Conservation (phyloP, 257 asterid species). For the Gynochthodes officinalis region DNA sequence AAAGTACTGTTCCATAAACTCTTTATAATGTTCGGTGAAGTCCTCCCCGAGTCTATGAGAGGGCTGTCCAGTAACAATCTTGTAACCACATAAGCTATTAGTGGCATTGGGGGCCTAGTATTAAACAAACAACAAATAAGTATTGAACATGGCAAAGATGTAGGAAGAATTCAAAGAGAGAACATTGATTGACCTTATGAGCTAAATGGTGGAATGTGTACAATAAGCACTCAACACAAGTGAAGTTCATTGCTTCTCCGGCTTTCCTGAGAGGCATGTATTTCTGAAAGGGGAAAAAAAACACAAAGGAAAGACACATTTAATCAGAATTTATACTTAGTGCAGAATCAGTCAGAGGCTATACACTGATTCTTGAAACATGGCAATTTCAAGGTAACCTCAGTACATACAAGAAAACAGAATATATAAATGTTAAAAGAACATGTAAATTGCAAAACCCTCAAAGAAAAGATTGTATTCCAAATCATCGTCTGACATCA, state of each 20-base stretch:
- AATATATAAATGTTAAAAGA: neutral
- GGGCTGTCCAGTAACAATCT: constrained; percentile 96
- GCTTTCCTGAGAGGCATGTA: constrained; percentile 77
- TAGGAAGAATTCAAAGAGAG: neutral
- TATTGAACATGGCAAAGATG: neutral
- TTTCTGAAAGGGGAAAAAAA: constrained; percentile 50
- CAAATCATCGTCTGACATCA: too few species aligned
- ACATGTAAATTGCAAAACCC: too few species aligned
- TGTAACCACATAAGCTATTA: constrained; percentile 88
- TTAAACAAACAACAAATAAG: constrained; percentile 25
- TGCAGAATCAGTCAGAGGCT: neutral
- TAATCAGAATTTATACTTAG: neutral
- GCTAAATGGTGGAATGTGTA: constrained; percentile 89
- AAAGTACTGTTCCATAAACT: constrained; percentile 66
- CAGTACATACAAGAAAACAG: neutral
- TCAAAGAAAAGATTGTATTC: too few species aligned
- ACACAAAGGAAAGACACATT: neutral
- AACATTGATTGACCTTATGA: constrained; percentile 52
- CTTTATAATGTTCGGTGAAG: constrained; percentile 72
- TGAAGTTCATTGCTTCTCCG: constrained; percentile 87
- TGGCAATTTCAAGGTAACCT: neutral
- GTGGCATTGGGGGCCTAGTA: constrained; percentile 89
- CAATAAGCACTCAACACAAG: constrained; percentile 83
- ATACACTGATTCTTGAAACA: neutral
- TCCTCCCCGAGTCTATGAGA: constrained; percentile 98